phyloP scores from a whole-genome alignment of 352 stramenopile genomes.

The Phytophthora citricola region DNA sequence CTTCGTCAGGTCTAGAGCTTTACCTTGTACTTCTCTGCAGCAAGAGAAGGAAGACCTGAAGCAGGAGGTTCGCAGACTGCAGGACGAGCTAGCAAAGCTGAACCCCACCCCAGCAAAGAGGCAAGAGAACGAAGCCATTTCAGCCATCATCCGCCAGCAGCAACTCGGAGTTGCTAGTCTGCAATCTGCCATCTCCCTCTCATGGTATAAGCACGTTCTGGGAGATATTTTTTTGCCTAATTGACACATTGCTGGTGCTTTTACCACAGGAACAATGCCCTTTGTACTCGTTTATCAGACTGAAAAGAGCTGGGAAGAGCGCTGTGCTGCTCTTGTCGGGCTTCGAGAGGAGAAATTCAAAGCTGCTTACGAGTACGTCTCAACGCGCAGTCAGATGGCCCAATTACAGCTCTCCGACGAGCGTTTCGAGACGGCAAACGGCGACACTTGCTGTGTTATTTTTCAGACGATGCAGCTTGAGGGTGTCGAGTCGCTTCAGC shows the following conservation, averaged over 20 bases:
- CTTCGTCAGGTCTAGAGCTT: no score
- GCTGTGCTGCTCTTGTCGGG: slow-evolving; percentile 7
- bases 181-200: not conserved
- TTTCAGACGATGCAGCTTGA: slow-evolving; percentile 34
- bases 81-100: not conserved
- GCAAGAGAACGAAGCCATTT: not conserved
- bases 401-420: slow-evolving; percentile 3
- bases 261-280: slow-evolving; percentile 7
- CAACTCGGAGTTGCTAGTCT: not conserved
- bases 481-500: slow-evolving; percentile 21
- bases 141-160: not conserved
- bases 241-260: not conserved
- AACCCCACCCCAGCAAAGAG: not conserved
- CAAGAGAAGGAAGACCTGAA: not conserved
- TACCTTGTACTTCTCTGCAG: not conserved
- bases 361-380: slow-evolving; percentile 23
- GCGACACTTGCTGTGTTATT: slow-evolving; percentile 17
- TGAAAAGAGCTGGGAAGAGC: slow-evolving; percentile 15
- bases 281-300: slow-evolving; percentile 8
- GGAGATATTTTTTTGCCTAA: not conserved
- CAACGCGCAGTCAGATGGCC: not conserved
- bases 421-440: slow-evolving; percentile 11
- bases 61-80: not conserved
- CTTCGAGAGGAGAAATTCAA: slow-evolving; percentile 23
- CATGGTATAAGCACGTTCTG: not conserved